phyloP scores from a whole-genome alignment of 2,329 filamentous ascomycete species.

The Neopestalotiopsis rosae region DNA sequence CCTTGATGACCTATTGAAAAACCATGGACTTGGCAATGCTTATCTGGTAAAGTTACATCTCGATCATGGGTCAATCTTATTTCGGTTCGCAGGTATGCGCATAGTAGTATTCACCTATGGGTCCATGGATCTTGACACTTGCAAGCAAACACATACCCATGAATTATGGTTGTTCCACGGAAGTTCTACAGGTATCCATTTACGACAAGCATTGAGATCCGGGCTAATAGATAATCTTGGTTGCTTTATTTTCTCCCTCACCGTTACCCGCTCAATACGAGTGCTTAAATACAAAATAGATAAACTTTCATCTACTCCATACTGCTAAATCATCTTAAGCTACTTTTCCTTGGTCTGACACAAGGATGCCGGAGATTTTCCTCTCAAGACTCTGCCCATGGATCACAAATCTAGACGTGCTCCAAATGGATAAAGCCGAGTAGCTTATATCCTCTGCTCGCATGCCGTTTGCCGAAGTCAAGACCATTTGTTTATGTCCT shows the following conservation, averaged over 20 bases:
- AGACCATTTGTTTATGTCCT: no score
- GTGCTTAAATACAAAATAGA: not conserved
- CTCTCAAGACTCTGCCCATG: not conserved
- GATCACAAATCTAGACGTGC: not conserved
- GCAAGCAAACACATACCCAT: not conserved
- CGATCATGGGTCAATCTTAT: not conserved
- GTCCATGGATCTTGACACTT: not conserved
- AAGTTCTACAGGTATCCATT: not conserved
- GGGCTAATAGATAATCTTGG: not conserved
- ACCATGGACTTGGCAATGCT: not conserved
- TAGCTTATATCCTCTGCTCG: not conserved
- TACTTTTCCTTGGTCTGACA: not conserved
- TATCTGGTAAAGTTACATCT: not conserved
- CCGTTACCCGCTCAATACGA: not conserved
- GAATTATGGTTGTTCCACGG: not conserved
- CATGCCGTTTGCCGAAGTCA: no score
- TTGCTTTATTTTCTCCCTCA: not conserved
- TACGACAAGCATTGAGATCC: not conserved
- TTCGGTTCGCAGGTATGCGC: not conserved
- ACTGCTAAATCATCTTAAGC: not conserved
- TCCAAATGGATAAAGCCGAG: not conserved
- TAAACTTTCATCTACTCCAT: not conserved
- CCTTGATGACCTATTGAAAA: not conserved
- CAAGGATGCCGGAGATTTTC: not conserved
- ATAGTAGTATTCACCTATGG: not conserved